Evolutionary conservation across 495 filamentous ascomycete genomes (phyloP), one percentile per base, ranked within the genome.

Genomic region (Aspergillus asperescens): DNA sequence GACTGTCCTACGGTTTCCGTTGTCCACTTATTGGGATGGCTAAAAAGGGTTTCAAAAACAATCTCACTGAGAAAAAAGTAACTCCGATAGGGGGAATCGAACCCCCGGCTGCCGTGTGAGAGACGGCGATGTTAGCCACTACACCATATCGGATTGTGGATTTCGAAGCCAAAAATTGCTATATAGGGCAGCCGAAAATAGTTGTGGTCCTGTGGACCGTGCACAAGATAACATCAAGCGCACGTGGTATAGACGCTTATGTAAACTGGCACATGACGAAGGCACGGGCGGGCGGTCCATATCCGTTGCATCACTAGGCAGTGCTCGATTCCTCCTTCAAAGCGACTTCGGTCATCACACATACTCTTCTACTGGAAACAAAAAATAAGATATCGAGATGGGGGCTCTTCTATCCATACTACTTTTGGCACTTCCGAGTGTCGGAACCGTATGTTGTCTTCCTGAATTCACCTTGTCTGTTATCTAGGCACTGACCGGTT

Each of bases 341-440:
- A 35, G 32, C 32, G 32, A 35, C 32, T 35, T 15, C 32, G 10
- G 10, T 7, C 32, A 35, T n/a, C 3, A 5, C 5, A 35, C 13
- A 7, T 45, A 18, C 32, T 40, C 23, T 24, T 32, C 22, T n/a
- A 15, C 23, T 47, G 29, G 23, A 18, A 18, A 43, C 32, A 28
- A 45, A 28, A 4, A n/a, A 5, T 16, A 15, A 13, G 12, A 15
- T 10, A 40, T 31, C 46, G 48, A n/a, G n/a, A 73, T 98, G 93
- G 93, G 93, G 58, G 93, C 90, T 48, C 76, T 95, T 58, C 77
- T 98, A 29, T 96, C 92, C 44, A 60, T 98, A 12, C 93, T 94
- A 54, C 72, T 98, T 50, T 69, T 98, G 68, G 93, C 88, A 47
- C 59, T 97, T 55, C 93, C 93, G 43, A 87, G 89, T 71, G 70